Evolutionary conservation across 495 filamentous ascomycete genomes (phyloP).

Genomic region (Penicillium desertorum): DNA sequence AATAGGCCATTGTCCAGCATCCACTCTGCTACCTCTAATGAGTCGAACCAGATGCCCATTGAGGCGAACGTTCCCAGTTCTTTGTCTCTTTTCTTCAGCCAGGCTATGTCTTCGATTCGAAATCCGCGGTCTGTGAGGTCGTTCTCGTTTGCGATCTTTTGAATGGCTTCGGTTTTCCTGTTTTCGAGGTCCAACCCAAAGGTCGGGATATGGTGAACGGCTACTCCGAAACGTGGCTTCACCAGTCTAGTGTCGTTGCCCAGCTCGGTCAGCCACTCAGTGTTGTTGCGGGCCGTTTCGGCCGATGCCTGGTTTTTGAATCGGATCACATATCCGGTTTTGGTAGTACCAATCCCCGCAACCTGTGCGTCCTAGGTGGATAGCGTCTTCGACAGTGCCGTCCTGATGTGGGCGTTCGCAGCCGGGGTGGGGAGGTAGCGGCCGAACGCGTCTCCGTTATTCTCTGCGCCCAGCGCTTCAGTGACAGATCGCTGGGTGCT

Average conservation of each 20-base stretch:
- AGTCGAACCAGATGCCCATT: conserved; percentile 11
- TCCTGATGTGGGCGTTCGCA: conserved; percentile 20
- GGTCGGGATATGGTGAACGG: conserved; percentile 1
- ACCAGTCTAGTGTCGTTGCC: conserved; percentile 21
- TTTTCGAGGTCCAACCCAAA: background rate
- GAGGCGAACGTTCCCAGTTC: conserved; percentile 4
- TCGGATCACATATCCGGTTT: conserved; percentile 26
- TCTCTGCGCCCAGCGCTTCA: conserved; percentile 2
- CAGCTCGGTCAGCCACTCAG: conserved; percentile 18
- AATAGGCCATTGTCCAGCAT: background rate
- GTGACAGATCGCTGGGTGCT: conserved; percentile 7
- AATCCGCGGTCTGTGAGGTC: background rate
- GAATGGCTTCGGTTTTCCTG: background rate
- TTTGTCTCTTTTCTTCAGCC: conserved; percentile 5
- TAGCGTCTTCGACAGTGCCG: conserved; percentile 15
- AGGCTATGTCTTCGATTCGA: background rate
- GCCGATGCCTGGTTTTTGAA: conserved; percentile 18
- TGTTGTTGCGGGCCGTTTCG: conserved; percentile 19
- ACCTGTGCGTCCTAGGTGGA: conserved; percentile 23
- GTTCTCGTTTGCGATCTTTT: background rate
- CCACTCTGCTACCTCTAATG: background rate
- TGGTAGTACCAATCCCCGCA: conserved; percentile 22
- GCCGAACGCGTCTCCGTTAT: conserved; percentile 14
- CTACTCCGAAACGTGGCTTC: conserved; percentile 21
- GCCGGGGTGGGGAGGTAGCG: conserved; percentile 19